Base-by-base conservation (phyloP, 2,329 filamentous ascomycete genomes). In the Botrytis cinerea region DNA sequence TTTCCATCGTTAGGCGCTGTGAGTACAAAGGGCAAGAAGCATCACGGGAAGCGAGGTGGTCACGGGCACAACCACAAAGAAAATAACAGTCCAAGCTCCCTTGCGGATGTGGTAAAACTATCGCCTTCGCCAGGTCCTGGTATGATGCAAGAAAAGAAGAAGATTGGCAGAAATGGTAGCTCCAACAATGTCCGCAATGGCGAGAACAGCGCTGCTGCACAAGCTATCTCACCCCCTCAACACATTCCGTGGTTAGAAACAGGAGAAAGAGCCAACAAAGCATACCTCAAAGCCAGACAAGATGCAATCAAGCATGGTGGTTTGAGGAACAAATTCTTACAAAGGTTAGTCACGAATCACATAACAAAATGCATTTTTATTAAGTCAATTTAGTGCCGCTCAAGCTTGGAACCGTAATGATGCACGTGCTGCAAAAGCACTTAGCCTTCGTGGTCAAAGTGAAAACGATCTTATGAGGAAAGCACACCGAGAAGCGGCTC, bases 391-490 rank as follows among this genome's bases (percentile, higher is more conserved):
- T 76, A 97, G 95, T 82, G 96, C 96, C 77, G 95, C 95, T 14
- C 95, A 98, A 87, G 96, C 96, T 35, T 99, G 96, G 95, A 98
- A 98, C 81, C 92, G 96, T 73, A 98, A 98, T 80, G 96, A 99
- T 82, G 95, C 96, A 59, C 91, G 96, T 75, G 95, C 96, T 28
- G 96, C 96, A 75, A 98, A 98, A 84, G 95, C 95, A 46, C 88
- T 98, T 68, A 97, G 94, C 79, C 89, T 98, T 63, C 92, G 96
- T 45, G 96, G 96, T 20, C 96, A 98, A 83, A 96, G 93, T 78
- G 96, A 99, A 84, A 98, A 99, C 80, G 94, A 97, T 78, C 87
- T 97, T 54, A 99, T 99, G 96, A 91, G 95, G 76, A 97, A 97
- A 84, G 95, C 95, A 63, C 96, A 99, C 81, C 92, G 96, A 64